A percentile compares a stretch with the other conserved stretches of the same genome.
phyloP scores from a whole-genome alignment of 2,329 filamentous ascomycete genomes.

The Botrytis tulipae region DNA sequence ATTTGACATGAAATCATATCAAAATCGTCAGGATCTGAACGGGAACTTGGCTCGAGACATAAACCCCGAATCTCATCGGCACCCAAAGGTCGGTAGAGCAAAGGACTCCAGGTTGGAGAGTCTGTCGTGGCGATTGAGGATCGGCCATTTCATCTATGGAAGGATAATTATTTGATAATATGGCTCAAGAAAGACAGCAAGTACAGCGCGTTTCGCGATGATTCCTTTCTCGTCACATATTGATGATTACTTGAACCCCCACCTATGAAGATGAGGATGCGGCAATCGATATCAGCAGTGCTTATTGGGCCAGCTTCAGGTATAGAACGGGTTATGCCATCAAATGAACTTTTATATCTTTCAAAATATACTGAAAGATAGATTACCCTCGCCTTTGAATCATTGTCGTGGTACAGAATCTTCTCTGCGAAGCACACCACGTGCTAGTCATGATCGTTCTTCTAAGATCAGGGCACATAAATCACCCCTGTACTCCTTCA shows the following conservation, averaged over 20 bases:
- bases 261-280: background rate
- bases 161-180: fast-evolving
- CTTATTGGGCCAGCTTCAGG: background rate
- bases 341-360: background rate
- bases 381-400: background rate
- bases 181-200: background rate
- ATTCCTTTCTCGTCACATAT: background rate
- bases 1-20: slow-evolving; percentile 14
- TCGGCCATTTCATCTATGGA: fast-evolving
- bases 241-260: background rate
- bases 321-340: background rate
- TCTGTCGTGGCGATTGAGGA: background rate
- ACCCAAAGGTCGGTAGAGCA: background rate
- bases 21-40: background rate
- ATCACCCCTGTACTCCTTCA: background rate
- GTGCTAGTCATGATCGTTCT: background rate
- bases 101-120: background rate
- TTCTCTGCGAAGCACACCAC: background rate
- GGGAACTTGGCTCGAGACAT: slow-evolving; percentile 15
- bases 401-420: background rate
- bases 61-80: slow-evolving; percentile 6
- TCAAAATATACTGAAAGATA: background rate
- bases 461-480: background rate
- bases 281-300: background rate
- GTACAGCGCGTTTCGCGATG: background rate